These are phyloP conservation scores for Puccinia horiana DNA, from an alignment of 1,284 basidiomycete species.

Conservation along the genomic window DNA sequence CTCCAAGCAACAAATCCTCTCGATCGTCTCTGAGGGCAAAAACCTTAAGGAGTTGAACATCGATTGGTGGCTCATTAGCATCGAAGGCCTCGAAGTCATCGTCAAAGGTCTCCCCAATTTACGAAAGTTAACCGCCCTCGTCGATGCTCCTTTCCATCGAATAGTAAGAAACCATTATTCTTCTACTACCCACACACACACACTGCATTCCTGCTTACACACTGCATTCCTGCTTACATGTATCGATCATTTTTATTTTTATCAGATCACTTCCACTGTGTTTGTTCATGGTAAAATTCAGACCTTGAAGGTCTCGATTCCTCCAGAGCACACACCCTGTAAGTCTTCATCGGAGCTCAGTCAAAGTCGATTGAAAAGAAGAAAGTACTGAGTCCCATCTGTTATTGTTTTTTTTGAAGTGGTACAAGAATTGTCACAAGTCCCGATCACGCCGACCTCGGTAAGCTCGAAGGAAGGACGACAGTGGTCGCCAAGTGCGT, in stretches of 20 bases:
- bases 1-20: constrained; percentile 39
- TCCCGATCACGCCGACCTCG: background rate
- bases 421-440: constrained; percentile 25
- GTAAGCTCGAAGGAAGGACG: background rate
- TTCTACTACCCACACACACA: too few species aligned
- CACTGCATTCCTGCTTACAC: background rate
- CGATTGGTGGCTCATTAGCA: constrained; percentile 44
- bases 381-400: background rate
- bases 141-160: constrained; percentile 47
- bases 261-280: constrained; percentile 37
- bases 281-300: constrained; percentile 44
- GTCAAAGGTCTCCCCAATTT: constrained; percentile 40
- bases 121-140: constrained; percentile 31
- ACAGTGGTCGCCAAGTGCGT: background rate
- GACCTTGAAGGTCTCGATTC: constrained; percentile 34
- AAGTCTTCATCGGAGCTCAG: background rate
- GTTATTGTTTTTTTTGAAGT: background rate
- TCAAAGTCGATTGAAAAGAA: background rate
- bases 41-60: constrained; percentile 37
- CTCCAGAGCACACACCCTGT: constrained; percentile 47
- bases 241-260: background rate
- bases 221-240: background rate
- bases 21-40: constrained; percentile 17
- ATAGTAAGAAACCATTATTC: constrained; percentile 16
- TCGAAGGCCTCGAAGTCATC: constrained; percentile 47